Base-by-base conservation (phyloP, 208 protist genomes). In the Porcisia hertigi region DNA sequence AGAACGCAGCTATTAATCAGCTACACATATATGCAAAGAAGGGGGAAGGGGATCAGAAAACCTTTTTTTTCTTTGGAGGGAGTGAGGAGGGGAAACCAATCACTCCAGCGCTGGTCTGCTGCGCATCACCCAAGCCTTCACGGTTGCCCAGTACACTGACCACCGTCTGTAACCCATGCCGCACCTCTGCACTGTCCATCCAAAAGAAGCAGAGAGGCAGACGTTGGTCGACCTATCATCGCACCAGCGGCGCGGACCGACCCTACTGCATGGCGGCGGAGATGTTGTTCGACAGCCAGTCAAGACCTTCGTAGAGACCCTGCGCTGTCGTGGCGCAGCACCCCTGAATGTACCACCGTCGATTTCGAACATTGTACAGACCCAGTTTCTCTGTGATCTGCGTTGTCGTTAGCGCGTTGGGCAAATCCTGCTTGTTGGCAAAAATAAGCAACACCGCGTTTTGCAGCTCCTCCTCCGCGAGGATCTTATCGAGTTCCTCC, bases 361-460 rank as follows among this genome's bases (percentile, higher is more conserved):
- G 94, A 77, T 99, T 86, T 71, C 91, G 91, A 54, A 99, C 85
- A 43, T 89, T 85, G 54, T 98, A 86, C 25, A 99, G 92, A 9
- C 95, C 97, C 1, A 99, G 91, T 86, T 98, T 97, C 79, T 99
- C 98, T 9, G 94, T 98, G 41, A 99, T 92, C 86, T 99, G 98
- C 12, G 93, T 97, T 14, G 92, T 97, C 64, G 89, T 96, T 91
- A 99, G 98, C 25, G 98, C 98, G 82, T 99, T 99, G 57, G 98
- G 98, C 62, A 99, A 80, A 91, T 99, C 98, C 86, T 99, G 98
- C 88, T 99, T 99, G 94, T 99, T 99, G 18, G 98, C 98, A 76
- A 99, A 99, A 3, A 99, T 97, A 4, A 99, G 94, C 16, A 99
- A 82, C 34, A 96, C 84, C 0, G 98, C 97, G 69, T 99, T 98